Conservation (phyloP, 139 green algal species). For the Gonium pectorale region DNA sequence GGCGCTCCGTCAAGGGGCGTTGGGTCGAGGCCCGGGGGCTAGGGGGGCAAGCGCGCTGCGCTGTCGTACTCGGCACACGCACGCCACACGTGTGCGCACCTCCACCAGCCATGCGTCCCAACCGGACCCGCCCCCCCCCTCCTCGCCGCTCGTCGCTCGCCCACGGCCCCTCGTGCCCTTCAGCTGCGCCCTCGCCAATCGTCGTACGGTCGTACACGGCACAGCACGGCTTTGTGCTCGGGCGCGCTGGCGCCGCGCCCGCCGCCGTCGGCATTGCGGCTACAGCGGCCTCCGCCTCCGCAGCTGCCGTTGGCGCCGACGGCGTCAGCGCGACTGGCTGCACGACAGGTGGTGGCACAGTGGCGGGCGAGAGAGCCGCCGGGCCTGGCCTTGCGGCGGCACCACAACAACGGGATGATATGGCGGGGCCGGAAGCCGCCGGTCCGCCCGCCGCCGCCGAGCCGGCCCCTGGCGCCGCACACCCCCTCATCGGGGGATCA, state of each 20-base stretch:
- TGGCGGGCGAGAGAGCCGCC: neutral
- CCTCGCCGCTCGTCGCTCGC: neutral
- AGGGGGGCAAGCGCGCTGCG: neutral
- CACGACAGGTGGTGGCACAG: neutral
- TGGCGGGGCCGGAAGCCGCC: neutral
- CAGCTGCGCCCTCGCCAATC: neutral
- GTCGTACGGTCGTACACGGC: slow-evolving; percentile 28
- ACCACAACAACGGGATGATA: neutral
- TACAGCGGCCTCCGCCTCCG: neutral
- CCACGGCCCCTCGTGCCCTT: neutral
- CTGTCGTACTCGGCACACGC: neutral
- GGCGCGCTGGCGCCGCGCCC: neutral
- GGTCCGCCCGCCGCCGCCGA: too few species aligned
- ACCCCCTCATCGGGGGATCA: too few species aligned
- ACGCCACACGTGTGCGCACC: too few species aligned
- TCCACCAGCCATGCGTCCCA: neutral
- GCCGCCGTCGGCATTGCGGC: neutral
- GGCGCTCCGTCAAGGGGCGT: neutral
- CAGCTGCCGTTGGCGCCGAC: neutral
- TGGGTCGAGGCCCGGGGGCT: neutral
- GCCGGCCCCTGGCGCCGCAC: too few species aligned
- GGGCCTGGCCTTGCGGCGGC: neutral
- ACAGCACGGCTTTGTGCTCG: neutral
- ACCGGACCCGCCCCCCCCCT: too few species aligned
- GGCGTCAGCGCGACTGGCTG: neutral